Percentiles rank a stretch among this genome's conserved stretches.
Evolutionary conservation across 495 filamentous ascomycete genomes (phyloP).

Genomic region (Trichoderma virens): DNA sequence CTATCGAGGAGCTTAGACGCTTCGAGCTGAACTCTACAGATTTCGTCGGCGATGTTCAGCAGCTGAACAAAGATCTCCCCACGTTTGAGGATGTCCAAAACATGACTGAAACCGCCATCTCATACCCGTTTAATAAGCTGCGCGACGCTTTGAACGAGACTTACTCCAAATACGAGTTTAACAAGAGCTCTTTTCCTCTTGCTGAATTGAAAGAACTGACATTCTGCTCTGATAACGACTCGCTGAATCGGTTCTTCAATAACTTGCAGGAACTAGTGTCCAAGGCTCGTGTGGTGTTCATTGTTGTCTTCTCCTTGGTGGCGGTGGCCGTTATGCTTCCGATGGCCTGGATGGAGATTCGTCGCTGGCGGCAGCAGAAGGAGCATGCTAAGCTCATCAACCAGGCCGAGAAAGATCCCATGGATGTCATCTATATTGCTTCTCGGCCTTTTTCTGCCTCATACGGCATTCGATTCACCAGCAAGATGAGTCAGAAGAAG

Average conservation of each 20-base stretch:
- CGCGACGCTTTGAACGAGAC: constrained; percentile 60
- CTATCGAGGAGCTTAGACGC: constrained; percentile 56
- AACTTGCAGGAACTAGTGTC: constrained; percentile 51
- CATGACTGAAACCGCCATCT: constrained; percentile 61
- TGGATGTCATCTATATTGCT: constrained; percentile 85
- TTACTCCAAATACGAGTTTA: constrained; percentile 65
- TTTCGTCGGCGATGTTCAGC: constrained; percentile 54
- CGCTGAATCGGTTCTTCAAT: constrained; percentile 81
- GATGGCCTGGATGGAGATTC: constrained; percentile 73
- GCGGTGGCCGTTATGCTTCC: constrained; percentile 67
- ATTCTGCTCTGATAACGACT: constrained; percentile 82
- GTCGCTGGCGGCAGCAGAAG: constrained; percentile 66
- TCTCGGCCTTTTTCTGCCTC: constrained; percentile 68
- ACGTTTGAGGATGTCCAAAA: constrained; percentile 78
- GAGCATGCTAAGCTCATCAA: constrained; percentile 58
- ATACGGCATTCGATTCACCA: constrained; percentile 64
- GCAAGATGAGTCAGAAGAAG: constrained; percentile 56
- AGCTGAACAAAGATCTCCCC: constrained; percentile 69
- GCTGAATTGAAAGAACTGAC: constrained; percentile 71
- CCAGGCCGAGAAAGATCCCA: constrained; percentile 58
- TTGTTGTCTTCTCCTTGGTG: constrained; percentile 58
- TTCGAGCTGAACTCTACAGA: constrained; percentile 57
- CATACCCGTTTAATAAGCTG: constrained; percentile 68
- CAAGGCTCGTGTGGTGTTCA: constrained; percentile 63
- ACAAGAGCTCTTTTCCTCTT: constrained; percentile 67